A percentile compares a stretch with the other conserved stretches of the same genome.
These are phyloP conservation scores for Calycina herbarum DNA, from an alignment of 2,329 filamentous ascomycete genomes.

Conservation along the genomic window DNA sequence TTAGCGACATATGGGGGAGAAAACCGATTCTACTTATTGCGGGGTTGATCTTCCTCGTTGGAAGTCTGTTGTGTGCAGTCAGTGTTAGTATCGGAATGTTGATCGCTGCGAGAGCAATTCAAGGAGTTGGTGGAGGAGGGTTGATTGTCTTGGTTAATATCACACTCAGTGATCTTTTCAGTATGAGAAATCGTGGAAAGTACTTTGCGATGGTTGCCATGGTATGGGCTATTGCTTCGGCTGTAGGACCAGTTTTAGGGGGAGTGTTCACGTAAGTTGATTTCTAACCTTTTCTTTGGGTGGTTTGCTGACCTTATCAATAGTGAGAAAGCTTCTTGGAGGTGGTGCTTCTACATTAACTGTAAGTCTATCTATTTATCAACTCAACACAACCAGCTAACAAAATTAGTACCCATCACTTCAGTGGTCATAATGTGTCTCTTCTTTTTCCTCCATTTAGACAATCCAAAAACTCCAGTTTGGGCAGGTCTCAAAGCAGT, in stretches of 20 bases:
- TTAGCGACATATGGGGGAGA: conserved; percentile 59
- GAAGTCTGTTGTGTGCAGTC: conserved; percentile 50
- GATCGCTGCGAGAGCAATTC: conserved; percentile 45
- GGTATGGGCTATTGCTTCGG: conserved; percentile 62
- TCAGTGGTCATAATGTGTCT: conserved; percentile 49
- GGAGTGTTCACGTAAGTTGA: conserved; percentile 57
- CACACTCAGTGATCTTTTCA: conserved; percentile 55
- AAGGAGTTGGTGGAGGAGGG: conserved; percentile 54
- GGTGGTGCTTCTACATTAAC: conserved; percentile 49
- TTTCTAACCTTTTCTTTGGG: too few relatives aligned
- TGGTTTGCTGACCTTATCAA: too few relatives aligned
- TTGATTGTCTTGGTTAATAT: conserved; percentile 54
- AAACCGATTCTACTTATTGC: conserved; percentile 53
- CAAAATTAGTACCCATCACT: conserved; percentile 30
- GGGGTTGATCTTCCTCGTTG: conserved; percentile 51
- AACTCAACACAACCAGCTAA: not conserved
- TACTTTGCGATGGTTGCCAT: conserved; percentile 61
- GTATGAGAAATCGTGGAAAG: conserved; percentile 44
- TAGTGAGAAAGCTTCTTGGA: conserved; percentile 54
- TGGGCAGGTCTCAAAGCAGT: conserved; percentile 60
- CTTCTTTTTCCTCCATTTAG: conserved; percentile 63
- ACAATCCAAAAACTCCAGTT: conserved; percentile 64
- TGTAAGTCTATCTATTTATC: conserved; percentile 1
- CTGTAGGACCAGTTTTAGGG: conserved; percentile 65
- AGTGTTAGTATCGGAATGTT: conserved; percentile 48